A percentile compares a stretch with the other conserved stretches of the same genome.
These are phyloP conservation scores for Claviceps africana DNA, from an alignment of 2,329 filamentous ascomycete genomes.

Conservation along the genomic window DNA sequence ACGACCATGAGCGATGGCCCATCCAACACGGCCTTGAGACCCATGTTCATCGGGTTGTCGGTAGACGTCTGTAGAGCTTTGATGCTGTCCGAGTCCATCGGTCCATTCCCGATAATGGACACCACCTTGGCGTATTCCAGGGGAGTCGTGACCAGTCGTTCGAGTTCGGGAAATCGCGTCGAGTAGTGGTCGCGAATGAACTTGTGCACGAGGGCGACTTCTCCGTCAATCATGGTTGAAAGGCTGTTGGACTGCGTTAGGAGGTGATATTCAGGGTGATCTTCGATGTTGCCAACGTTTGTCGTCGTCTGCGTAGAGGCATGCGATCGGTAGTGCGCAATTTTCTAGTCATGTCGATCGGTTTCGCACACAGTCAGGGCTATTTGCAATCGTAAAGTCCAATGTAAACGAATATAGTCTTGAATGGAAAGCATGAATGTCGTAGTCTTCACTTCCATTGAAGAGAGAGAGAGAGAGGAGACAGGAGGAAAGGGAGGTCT, in stretches of 20 bases:
- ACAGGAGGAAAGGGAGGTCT: too few relatives aligned
- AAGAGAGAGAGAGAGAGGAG: conserved; percentile 9
- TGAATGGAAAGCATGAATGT: conserved; percentile 1
- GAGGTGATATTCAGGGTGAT: conserved; percentile 82
- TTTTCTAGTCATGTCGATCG: conserved; percentile 48
- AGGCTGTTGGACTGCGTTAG: conserved; percentile 78
- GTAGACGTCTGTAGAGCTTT: conserved; percentile 62
- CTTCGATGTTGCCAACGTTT: conserved; percentile 71
- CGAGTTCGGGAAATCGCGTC: conserved; percentile 80
- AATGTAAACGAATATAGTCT: conserved; percentile 45
- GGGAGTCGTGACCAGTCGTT: conserved; percentile 77
- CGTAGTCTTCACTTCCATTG: conserved; percentile 10
- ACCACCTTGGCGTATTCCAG: conserved; percentile 94
- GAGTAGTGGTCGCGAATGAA: conserved; percentile 95
- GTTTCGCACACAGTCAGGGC: conserved; percentile 51
- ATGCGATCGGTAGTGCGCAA: conserved; percentile 59
- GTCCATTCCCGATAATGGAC: conserved; percentile 81
- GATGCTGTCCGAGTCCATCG: conserved; percentile 68
- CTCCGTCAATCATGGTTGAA: conserved; percentile 84
- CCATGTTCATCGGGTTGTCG: conserved; percentile 62
- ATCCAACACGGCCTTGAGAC: conserved; percentile 70
- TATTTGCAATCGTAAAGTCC: conserved; percentile 31
- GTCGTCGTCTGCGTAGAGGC: conserved; percentile 49
- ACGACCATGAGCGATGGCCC: conserved; percentile 91
- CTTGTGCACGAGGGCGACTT: conserved; percentile 89